A percentile compares a stretch with the other conserved stretches of the same genome.
Conservation (phyloP, 768 basidiomycete genomes). For the Russula brevipes region DNA sequence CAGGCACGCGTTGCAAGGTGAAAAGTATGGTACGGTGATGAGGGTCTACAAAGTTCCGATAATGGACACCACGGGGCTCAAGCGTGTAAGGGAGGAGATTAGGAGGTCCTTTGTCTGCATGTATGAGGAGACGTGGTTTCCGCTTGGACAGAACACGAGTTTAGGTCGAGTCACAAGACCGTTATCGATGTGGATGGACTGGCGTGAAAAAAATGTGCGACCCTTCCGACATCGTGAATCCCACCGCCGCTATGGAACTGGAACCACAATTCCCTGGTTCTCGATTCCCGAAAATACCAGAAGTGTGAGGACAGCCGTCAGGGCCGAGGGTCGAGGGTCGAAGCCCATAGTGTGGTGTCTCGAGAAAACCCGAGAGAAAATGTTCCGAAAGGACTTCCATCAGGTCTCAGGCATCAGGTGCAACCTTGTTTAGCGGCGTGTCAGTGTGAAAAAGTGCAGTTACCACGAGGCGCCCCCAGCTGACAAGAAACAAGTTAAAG, state of each 20-base stretch:
- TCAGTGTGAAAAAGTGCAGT: slow-evolving; percentile 2
- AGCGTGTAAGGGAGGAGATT: background rate
- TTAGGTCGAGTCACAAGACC: background rate
- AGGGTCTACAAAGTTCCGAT: background rate
- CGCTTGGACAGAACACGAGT: background rate
- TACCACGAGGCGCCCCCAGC: background rate
- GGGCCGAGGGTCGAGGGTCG: slow-evolving; percentile 40
- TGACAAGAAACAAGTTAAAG: background rate
- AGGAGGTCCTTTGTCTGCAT: background rate
- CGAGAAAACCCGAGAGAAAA: background rate
- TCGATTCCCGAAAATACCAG: slow-evolving; percentile 86
- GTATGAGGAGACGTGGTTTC: background rate
- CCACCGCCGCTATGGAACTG: slow-evolving; percentile 42
- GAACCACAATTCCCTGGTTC: slow-evolving; percentile 74
- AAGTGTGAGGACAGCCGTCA: slow-evolving; percentile 69
- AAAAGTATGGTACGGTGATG: background rate
- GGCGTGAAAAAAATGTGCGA: background rate
- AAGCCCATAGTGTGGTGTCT: background rate
- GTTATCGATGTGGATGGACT: background rate
- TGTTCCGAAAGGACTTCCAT: background rate
- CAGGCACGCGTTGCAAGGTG: background rate
- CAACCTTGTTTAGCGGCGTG: background rate
- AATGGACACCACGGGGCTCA: background rate
- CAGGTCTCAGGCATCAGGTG: too few relatives aligned
- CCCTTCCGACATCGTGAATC: background rate